A percentile compares a stretch with the other conserved stretches of the same genome.
Evolutionary conservation across 768 basidiomycete genomes (phyloP).

Genomic region (Leucocoprinus leucothites): DNA sequence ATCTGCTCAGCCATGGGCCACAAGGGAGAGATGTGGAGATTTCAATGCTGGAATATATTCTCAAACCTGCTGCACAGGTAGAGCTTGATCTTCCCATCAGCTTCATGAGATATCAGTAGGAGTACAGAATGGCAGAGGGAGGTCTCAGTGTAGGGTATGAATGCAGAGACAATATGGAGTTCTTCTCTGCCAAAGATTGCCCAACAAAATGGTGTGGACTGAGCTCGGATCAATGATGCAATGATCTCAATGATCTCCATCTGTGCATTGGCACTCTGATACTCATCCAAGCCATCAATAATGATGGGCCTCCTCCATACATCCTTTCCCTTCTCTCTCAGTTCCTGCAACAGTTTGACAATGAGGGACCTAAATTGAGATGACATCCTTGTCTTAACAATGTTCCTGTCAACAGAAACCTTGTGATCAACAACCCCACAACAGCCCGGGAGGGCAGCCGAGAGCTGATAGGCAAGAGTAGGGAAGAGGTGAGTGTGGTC

Average conservation of each 20-base stretch:
- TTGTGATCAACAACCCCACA: background rate
- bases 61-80: constrained; percentile 4
- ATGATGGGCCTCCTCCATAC: background rate
- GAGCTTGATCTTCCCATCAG: background rate
- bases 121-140: background rate
- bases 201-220: background rate
- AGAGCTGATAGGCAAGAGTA: too few relatives aligned
- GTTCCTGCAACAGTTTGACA: background rate
- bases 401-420: background rate
- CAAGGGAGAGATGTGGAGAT: background rate
- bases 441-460: background rate
- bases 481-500: background rate
- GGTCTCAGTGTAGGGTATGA: background rate
- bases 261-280: background rate
- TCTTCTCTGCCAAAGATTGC: constrained; percentile 1
- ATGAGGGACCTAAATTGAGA: background rate
- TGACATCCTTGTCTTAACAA: background rate
- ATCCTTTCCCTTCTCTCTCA: background rate
- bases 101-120: background rate
- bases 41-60: constrained; percentile 1
- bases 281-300: constrained; percentile 1
- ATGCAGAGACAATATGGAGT: background rate
- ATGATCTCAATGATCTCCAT: constrained; percentile 5
- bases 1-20: constrained; percentile 15
- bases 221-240: background rate